Evolutionary conservation across 805 yeast genomes (phyloP).

Genomic region (Starmerella cellae): DNA sequence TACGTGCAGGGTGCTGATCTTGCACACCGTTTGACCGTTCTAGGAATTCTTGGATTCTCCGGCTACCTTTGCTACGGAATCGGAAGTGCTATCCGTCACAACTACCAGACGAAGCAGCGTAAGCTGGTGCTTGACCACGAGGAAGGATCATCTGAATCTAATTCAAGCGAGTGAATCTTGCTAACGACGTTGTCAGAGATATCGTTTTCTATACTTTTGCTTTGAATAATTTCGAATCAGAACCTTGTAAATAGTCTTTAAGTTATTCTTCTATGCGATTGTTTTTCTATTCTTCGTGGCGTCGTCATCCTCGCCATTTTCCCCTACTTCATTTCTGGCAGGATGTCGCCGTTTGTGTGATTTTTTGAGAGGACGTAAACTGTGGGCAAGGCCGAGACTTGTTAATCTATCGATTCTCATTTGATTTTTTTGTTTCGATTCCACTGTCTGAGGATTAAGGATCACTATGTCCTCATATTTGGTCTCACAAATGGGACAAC

Average conservation of each 20-base stretch:
- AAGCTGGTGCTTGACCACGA: slow-evolving; percentile 4
- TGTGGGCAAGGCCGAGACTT: slow-evolving; percentile 28
- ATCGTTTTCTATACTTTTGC: not conserved
- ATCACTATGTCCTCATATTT: slow-evolving; percentile 24
- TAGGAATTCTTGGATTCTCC: slow-evolving; percentile 46
- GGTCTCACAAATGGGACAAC: slow-evolving; percentile 30
- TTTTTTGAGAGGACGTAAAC: slow-evolving; percentile 20
- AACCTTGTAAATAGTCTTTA: not conserved
- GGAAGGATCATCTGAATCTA: not conserved
- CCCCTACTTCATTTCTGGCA: not conserved
- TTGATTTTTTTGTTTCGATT: slow-evolving; percentile 15
- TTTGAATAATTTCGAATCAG: not conserved
- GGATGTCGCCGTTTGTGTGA: slow-evolving; percentile 3
- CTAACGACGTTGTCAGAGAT: not conserved
- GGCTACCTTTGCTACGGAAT: slow-evolving; percentile 24
- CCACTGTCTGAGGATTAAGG: slow-evolving; percentile 30
- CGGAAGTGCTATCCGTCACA: slow-evolving; percentile 9
- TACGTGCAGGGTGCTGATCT: slow-evolving; percentile 60
- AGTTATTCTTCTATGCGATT: not conserved
- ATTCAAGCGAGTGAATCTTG: not conserved
- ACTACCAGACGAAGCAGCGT: slow-evolving; percentile 15
- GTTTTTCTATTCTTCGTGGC: not conserved
- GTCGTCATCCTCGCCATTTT: not conserved
- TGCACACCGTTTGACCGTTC: slow-evolving; percentile 57
- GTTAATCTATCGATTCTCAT: slow-evolving; percentile 23